phyloP scores from a whole-genome alignment of 257 asterid species.

The Rubia yunnanensis region DNA sequence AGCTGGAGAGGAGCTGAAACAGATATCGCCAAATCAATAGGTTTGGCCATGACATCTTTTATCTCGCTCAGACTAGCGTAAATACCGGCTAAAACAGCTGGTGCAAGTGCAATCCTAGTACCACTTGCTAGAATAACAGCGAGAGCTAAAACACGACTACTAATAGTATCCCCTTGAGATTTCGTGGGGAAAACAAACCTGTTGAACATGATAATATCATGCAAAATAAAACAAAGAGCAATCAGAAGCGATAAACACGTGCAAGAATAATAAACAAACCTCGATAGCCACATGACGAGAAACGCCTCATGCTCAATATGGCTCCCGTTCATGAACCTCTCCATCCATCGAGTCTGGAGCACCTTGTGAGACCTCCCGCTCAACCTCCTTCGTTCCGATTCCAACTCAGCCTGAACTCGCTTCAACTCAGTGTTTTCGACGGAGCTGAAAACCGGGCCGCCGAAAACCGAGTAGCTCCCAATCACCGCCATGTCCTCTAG shows the following conservation, averaged over 20 bases:
- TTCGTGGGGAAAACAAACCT: slow-evolving; percentile 16
- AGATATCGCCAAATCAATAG: slow-evolving; percentile 1
- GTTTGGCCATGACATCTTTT: slow-evolving; percentile 16
- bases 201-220: too few relatives aligned
- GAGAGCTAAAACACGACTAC: slow-evolving; percentile 10
- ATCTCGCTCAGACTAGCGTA: slow-evolving; percentile 26
- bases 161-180: slow-evolving; percentile 11
- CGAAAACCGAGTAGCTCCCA: slow-evolving; percentile 34
- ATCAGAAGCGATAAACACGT: too few relatives aligned
- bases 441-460: slow-evolving; percentile 19
- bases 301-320: slow-evolving; percentile 38
- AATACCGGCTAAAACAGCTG: slow-evolving; percentile 26
- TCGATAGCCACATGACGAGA: slow-evolving; percentile 31
- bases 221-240: too few relatives aligned
- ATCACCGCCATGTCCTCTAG: slow-evolving; percentile 32
- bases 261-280: too few relatives aligned
- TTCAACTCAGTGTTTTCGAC: slow-evolving; percentile 4
- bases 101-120: slow-evolving; percentile 30
- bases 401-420: not conserved
- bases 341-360: slow-evolving; percentile 21
- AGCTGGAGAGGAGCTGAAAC: slow-evolving; percentile 24
- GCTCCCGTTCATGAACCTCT: slow-evolving; percentile 18
- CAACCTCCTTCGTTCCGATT: not conserved
- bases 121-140: slow-evolving; percentile 34
- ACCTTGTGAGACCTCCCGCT: not conserved